phyloP scores from a whole-genome alignment of 2,329 filamentous ascomycete genomes.

The Aschersonia sp. region DNA sequence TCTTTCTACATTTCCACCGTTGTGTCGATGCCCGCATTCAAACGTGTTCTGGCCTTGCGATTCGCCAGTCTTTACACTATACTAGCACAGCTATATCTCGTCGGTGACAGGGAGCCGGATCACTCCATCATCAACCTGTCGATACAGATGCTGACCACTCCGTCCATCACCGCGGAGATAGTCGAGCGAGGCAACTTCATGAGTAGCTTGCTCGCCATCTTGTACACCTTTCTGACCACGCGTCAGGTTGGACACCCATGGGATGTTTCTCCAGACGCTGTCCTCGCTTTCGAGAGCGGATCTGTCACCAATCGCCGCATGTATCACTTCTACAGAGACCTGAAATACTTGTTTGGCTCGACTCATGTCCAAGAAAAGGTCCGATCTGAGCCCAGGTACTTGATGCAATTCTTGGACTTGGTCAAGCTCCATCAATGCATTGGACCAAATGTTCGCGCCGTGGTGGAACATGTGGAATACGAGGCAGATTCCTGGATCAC shows the following conservation, averaged over 20 bases:
- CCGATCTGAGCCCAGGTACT: constrained; percentile 70
- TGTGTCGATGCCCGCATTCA: constrained; percentile 90
- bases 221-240: constrained; percentile 94
- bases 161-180: constrained; percentile 90
- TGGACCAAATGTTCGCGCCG: constrained; percentile 78
- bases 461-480: constrained; percentile 95
- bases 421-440: constrained; percentile 96
- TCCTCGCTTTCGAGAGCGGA: constrained; percentile 83
- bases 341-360: constrained; percentile 81
- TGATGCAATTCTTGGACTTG: constrained; percentile 87
- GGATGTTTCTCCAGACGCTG: constrained; percentile 74
- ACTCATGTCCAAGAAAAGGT: constrained; percentile 78
- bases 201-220: constrained; percentile 85
- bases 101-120: constrained; percentile 90
- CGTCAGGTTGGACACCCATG: constrained; percentile 89
- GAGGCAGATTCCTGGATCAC: constrained; percentile 98
- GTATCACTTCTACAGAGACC: constrained; percentile 94
- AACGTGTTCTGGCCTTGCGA: constrained; percentile 80
- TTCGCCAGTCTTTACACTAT: constrained; percentile 92
- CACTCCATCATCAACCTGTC: constrained; percentile 98
- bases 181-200: constrained; percentile 92
- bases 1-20: constrained; percentile 95
- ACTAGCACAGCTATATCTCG: constrained; percentile 84
- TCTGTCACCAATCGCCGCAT: constrained; percentile 90
- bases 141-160: constrained; percentile 89